A percentile compares a stretch with the other conserved stretches of the same genome.
Conservation (phyloP, 371 early-diverging fungal genomes). For the Mucor circinelloides region DNA sequence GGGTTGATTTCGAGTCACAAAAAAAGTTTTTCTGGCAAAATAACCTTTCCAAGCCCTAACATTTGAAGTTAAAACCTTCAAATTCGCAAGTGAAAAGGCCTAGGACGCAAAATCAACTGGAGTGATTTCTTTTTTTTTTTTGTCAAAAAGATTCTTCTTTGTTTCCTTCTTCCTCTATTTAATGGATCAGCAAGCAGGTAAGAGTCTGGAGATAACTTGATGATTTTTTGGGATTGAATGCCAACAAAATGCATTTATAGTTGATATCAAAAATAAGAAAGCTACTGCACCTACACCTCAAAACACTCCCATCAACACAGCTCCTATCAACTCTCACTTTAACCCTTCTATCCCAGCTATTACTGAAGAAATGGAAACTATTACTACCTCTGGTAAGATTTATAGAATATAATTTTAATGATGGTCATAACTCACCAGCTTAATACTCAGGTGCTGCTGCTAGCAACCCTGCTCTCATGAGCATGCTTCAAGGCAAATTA, state of each 20-base stretch:
- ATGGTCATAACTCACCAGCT: background rate
- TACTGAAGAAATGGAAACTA: slow-evolving; percentile 53
- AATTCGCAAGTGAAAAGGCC: background rate
- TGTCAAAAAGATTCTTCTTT: slow-evolving; percentile 8
- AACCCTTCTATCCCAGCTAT: slow-evolving; percentile 44
- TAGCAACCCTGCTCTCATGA: slow-evolving; percentile 47
- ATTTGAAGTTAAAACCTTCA: slow-evolving; percentile 4
- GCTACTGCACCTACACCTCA: slow-evolving; percentile 52
- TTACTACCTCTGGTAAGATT: slow-evolving; percentile 37
- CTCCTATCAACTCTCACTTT: slow-evolving; percentile 48
- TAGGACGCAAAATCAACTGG: background rate
- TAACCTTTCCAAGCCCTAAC: slow-evolving; percentile 2
- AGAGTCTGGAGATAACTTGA: background rate
- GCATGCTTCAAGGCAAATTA: slow-evolving; percentile 63
- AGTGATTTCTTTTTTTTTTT: slow-evolving; percentile 14
- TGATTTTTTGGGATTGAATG: too few relatives aligned
- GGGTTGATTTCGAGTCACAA: slow-evolving; percentile 7
- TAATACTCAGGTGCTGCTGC: slow-evolving; percentile 24
- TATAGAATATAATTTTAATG: background rate
- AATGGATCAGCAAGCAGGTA: slow-evolving; percentile 44
- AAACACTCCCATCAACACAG: slow-evolving; percentile 51
- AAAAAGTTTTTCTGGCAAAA: background rate
- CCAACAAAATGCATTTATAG: slow-evolving; percentile 2
- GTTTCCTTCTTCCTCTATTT: slow-evolving; percentile 6
- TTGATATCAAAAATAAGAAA: slow-evolving; percentile 47